A percentile compares a stretch with the other conserved stretches of the same genome.
Evolutionary conservation across 495 filamentous ascomycete genomes (phyloP).

Genomic region (Glonium stellatum): DNA sequence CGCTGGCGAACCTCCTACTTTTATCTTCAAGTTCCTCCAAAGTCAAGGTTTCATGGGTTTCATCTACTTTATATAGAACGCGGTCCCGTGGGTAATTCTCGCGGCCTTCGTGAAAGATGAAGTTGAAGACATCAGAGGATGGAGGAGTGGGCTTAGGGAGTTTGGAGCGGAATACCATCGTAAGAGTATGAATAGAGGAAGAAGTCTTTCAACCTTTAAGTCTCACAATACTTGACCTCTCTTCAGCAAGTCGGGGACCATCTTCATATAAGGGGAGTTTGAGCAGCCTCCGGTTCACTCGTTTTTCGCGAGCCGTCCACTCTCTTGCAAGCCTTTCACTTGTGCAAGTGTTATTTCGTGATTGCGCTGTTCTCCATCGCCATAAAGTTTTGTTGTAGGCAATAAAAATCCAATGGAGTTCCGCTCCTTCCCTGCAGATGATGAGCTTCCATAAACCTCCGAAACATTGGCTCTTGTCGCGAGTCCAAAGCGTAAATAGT

Average conservation of each 20-base stretch:
- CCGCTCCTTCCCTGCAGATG: neutral
- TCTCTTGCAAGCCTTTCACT: neutral
- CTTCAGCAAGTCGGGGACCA: neutral
- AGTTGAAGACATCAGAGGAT: constrained; percentile 17
- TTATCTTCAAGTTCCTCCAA: constrained; percentile 12
- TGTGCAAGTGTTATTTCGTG: neutral
- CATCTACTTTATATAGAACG: constrained; percentile 12
- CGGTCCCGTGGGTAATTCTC: constrained; percentile 9
- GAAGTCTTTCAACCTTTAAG: neutral
- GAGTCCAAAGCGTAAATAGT: neutral
- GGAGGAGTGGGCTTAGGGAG: constrained; percentile 7
- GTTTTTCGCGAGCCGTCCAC: neutral
- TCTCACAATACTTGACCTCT: neutral
- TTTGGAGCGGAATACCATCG: constrained; percentile 8
- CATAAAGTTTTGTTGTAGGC: neutral
- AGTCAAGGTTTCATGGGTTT: constrained; percentile 13
- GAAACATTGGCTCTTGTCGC: neutral
- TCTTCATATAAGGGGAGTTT: neutral
- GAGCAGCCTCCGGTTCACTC: neutral
- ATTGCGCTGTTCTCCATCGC: neutral
- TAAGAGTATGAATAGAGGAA: neutral
- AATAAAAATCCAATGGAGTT: neutral
- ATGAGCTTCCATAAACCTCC: neutral
- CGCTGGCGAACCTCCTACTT: constrained; percentile 10
- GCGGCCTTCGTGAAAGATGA: constrained; percentile 10